Evolutionary conservation across 176 grass and related monocot genomes (phyloP), one percentile per base, ranked within the genome.

Genomic region (Tillandsia fasciculata): DNA sequence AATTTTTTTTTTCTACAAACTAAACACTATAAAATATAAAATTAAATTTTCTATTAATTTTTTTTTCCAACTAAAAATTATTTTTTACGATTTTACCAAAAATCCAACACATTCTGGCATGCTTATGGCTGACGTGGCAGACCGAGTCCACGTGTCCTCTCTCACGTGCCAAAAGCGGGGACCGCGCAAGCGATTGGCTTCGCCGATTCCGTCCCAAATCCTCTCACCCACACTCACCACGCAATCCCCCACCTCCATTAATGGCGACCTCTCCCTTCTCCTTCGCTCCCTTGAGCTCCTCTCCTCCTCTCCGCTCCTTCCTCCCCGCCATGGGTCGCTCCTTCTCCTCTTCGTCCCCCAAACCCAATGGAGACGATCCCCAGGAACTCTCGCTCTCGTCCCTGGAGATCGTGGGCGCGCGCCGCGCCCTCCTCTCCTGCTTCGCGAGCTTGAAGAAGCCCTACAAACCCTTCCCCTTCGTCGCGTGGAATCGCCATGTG

Each of bases 371-470:
- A 85, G 20, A 59, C 54, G n/a, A 59, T 8, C 54, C 20, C 54
- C 54, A 17, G 8, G 54, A 59, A 2, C 14, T 15, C 49, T 74
- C 78, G 10, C 76, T 77, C 50, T 74, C 76, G 71, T 83, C 65
- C 69, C 89, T 97, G 65, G 94, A 97, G 79, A 61, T 92, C 69
- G 73, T 84, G 48, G 94, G 94, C 15, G 66, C 64, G 26, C 79
- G 79, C 29, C 61, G 86, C 51, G 74, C 74, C 42, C 52, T 97
- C 73, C 82, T 97, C 59, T 75, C 86, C 8, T 53, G 76, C 53
- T 92, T 97, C 63, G 54, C 70, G 59, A 97, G 94, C 79, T 89
- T 97, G 47, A 81, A 77, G 73, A 70, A 78, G 3, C 94, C 89
- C 51, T 97, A 97, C 86, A 79, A 76, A 12, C 22, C 89, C 12